A percentile compares a stretch with the other conserved stretches of the same genome.
These are phyloP conservation scores for Didymellaceae sp. DNA, from an alignment of 2,329 filamentous ascomycete genomes.

Conservation along the genomic window DNA sequence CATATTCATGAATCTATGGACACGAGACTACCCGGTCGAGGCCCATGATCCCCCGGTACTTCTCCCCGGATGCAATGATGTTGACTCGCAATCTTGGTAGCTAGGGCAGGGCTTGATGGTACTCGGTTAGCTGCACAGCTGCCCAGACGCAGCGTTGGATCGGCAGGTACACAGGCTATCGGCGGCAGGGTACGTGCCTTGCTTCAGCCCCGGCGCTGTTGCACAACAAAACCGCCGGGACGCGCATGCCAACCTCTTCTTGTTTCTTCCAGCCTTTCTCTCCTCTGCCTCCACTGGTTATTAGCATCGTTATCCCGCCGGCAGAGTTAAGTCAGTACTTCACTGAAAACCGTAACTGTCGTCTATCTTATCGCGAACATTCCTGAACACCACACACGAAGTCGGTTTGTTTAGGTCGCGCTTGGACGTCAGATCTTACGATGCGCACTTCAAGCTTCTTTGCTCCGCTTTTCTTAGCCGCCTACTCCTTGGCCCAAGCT, in stretches of 20 bases:
- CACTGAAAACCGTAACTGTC: not conserved
- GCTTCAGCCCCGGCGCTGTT: constrained; percentile 17
- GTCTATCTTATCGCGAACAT: constrained; percentile 1
- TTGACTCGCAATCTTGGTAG: constrained; percentile 18
- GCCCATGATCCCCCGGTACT: constrained; percentile 4
- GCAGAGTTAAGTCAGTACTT: not conserved
- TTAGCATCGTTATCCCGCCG: constrained; percentile 7
- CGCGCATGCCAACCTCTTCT: constrained; percentile 27
- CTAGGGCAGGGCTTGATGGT: constrained; percentile 8
- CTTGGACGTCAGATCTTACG: constrained; percentile 19
- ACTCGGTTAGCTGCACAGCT: constrained; percentile 16
- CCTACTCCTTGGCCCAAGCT: constrained; percentile 33
- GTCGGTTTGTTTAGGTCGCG: constrained; percentile 10
- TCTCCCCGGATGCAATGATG: constrained; percentile 14
- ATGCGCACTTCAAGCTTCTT: constrained; percentile 41
- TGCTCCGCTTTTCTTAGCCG: constrained; percentile 38
- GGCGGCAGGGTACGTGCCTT: constrained; percentile 21
- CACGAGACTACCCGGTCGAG: constrained; percentile 6
- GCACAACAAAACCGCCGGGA: constrained; percentile 23
- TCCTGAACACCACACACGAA: not conserved
- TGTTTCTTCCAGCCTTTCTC: constrained; percentile 15
- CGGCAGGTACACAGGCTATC: constrained; percentile 26
- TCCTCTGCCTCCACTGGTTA: not conserved
- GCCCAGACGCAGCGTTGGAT: constrained; percentile 17
- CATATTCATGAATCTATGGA: constrained; percentile 1